Evolutionary conservation across 1,284 basidiomycete species (phyloP).

Genomic region (Lentinus polychrous): DNA sequence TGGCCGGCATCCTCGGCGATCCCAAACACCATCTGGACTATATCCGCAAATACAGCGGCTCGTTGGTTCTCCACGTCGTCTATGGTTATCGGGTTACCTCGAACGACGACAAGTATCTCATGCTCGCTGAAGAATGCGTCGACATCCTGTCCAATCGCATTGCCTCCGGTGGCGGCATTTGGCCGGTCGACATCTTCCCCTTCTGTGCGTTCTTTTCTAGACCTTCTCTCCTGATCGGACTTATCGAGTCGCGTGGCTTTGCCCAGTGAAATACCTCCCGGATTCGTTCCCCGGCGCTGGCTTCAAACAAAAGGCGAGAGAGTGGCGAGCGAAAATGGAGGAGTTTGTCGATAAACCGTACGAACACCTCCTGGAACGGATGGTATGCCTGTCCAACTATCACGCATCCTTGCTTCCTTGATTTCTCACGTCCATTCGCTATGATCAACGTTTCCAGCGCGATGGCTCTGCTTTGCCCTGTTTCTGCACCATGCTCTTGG

Average conservation of each 20-base stretch:
- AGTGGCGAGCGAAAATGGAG: conserved; percentile 62
- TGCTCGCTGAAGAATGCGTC: conserved; percentile 55
- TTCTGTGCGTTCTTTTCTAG: conserved; percentile 23
- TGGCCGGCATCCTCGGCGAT: conserved; percentile 24
- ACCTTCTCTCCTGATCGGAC: neutral
- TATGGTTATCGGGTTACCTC: conserved; percentile 56
- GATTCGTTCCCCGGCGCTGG: conserved; percentile 28
- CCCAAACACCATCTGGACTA: conserved; percentile 25
- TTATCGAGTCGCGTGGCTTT: neutral
- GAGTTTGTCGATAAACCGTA: conserved; percentile 63
- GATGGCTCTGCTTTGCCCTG: conserved; percentile 47
- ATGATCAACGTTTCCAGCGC: conserved; percentile 28
- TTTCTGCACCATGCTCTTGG: conserved; percentile 56
- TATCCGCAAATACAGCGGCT: conserved; percentile 38
- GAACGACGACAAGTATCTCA: conserved; percentile 48
- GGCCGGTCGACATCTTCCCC: conserved; percentile 63
- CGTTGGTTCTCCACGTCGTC: conserved; percentile 52
- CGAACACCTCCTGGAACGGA: conserved; percentile 45
- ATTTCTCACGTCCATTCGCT: neutral
- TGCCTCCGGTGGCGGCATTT: conserved; percentile 57
- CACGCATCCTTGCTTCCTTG: too few relatives aligned
- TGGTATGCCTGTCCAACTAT: conserved; percentile 33
- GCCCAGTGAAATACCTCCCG: conserved; percentile 27
- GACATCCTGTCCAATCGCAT: conserved; percentile 53
- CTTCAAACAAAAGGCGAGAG: conserved; percentile 39